Evolutionary conservation across 176 grass and related monocot genomes (phyloP).

Genomic region (Carex kokanica): DNA sequence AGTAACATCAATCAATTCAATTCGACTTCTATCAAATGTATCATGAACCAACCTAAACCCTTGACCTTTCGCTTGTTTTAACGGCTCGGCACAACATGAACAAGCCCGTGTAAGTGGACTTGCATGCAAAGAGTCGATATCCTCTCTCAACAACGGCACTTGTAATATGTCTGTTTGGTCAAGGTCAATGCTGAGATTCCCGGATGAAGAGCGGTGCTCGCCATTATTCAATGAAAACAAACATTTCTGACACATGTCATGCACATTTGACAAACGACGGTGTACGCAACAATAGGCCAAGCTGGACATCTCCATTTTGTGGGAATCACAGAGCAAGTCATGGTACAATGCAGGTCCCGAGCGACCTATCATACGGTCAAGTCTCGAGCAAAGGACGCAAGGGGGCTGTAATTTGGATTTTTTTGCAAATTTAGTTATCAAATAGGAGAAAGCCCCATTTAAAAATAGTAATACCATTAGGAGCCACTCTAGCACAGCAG

Average conservation of each 20-base stretch:
- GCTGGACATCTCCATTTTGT: slow-evolving; percentile 68
- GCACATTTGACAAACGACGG: slow-evolving; percentile 49
- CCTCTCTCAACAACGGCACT: slow-evolving; percentile 12
- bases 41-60: slow-evolving; percentile 35
- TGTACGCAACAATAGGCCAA: slow-evolving; percentile 63
- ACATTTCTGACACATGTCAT: slow-evolving; percentile 57
- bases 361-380: slow-evolving; percentile 58
- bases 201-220: slow-evolving; percentile 4
- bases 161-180: not conserved
- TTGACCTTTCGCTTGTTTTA: slow-evolving; percentile 22
- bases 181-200: slow-evolving; percentile 23
- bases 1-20: slow-evolving; percentile 5
- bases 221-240: slow-evolving; percentile 44
- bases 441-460: slow-evolving; percentile 48
- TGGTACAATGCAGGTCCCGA: slow-evolving; percentile 33
- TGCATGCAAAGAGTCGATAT: not conserved
- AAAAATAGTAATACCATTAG: slow-evolving; percentile 64
- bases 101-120: not conserved
- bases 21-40: slow-evolving; percentile 6
- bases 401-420: slow-evolving; percentile 62
- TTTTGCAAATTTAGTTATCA: slow-evolving; percentile 48
- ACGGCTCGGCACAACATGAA: slow-evolving; percentile 43
- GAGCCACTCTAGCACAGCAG: slow-evolving; percentile 54
- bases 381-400: slow-evolving; percentile 63
- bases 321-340: slow-evolving; percentile 54